A percentile compares a stretch with the other conserved stretches of the same genome.
Evolutionary conservation across 306 rosid species (phyloP).

Genomic region (Castanopsis chinensis): DNA sequence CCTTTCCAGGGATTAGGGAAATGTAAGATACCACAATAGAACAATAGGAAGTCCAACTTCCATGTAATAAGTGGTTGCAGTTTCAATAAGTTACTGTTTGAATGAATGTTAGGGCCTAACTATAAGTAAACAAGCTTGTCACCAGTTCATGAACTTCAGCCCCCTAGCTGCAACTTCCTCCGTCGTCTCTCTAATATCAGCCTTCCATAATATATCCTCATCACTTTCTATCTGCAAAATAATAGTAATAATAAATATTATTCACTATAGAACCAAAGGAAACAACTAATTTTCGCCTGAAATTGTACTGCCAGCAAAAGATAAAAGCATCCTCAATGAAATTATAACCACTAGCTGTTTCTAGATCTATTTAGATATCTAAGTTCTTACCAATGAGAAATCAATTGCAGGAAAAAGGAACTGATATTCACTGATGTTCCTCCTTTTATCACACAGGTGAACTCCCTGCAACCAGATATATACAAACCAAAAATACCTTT

Average conservation of each 20-base stretch:
- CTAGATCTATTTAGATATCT: background rate
- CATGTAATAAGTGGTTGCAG: background rate
- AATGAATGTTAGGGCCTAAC: background rate
- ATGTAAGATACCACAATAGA: background rate
- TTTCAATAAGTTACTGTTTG: background rate
- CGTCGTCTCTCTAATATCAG: conserved; percentile 72
- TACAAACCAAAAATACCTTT: conserved; percentile 9
- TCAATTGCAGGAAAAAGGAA: conserved; percentile 84
- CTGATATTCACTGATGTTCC: conserved; percentile 65
- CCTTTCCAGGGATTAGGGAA: background rate
- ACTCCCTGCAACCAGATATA: conserved; percentile 60
- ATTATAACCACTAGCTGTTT: conserved; percentile 5
- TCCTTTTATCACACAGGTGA: conserved; percentile 92
- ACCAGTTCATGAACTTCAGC: conserved; percentile 76
- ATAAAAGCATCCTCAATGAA: conserved; percentile 27
- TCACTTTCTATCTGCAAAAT: conserved; percentile 70
- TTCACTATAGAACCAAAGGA: conserved; percentile 27
- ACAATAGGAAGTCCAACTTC: background rate
- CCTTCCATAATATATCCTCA: conserved; percentile 77
- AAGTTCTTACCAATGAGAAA: conserved; percentile 66
- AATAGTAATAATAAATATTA: conserved; percentile 20
- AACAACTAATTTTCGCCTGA: conserved; percentile 9
- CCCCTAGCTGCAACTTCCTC: conserved; percentile 84
- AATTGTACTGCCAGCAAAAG: conserved; percentile 24
- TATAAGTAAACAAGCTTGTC: conserved; percentile 17